Evolutionary conservation across 2,329 filamentous ascomycete genomes (phyloP).

Genomic region (Botryotinia convoluta): DNA sequence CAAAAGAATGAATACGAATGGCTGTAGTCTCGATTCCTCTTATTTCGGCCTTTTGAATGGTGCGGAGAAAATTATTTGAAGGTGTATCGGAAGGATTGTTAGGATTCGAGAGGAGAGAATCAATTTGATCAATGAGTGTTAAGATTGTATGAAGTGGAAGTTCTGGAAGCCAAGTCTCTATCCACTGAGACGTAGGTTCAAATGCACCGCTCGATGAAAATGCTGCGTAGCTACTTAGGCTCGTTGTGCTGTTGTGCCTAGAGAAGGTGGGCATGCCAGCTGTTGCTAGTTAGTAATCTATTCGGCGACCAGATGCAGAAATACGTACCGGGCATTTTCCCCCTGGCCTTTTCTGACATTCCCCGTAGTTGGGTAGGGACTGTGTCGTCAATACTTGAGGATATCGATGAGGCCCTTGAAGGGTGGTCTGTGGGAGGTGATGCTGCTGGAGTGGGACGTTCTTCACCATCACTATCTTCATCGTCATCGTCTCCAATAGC

Average conservation of each 20-base stretch:
- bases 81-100: conserved; percentile 45
- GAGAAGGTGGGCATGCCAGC: conserved; percentile 80
- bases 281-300: conserved; percentile 22
- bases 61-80: conserved; percentile 48
- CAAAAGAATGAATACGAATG: conserved; percentile 81
- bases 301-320: not conserved
- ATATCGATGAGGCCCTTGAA: conserved; percentile 66
- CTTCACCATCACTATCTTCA: conserved; percentile 50
- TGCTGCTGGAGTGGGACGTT: conserved; percentile 56
- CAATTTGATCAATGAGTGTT: conserved; percentile 67
- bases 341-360: conserved; percentile 96
- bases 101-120: conserved; percentile 53
- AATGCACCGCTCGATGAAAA: conserved; percentile 62
- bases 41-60: conserved; percentile 60
- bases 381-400: conserved; percentile 68
- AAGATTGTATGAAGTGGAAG: conserved; percentile 85
- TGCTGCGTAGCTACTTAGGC: conserved; percentile 64
- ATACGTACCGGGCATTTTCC: conserved; percentile 73
- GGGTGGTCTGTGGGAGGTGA: conserved; percentile 63
- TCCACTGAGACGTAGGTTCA: conserved; percentile 78
- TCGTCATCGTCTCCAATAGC: conserved; percentile 83
- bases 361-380: conserved; percentile 79
- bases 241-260: conserved; percentile 84
- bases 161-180: conserved; percentile 91
- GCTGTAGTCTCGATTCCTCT: conserved; percentile 72